Evolutionary conservation across 1,284 basidiomycete species (phyloP).

Genomic region (Agaricales sp.): DNA sequence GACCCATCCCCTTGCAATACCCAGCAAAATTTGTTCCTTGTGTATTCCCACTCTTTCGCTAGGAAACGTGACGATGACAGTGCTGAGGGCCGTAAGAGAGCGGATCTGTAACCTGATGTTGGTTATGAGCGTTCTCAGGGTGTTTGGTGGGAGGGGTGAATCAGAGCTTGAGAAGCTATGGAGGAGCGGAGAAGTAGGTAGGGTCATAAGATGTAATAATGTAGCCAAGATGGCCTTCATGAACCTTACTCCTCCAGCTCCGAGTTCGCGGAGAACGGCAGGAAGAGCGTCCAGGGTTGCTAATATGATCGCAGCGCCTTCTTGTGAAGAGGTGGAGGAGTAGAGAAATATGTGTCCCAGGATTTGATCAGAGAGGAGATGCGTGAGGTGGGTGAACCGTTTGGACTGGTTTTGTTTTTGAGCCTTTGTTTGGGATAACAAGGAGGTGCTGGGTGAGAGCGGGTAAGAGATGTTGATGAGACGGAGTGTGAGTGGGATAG

Average conservation of each 20-base stretch:
- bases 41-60: no score
- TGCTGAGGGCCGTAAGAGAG: no score
- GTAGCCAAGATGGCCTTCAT: not conserved
- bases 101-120: no score
- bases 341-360: not conserved
- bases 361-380: not conserved
- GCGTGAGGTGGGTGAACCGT: not conserved
- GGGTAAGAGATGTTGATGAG: not conserved
- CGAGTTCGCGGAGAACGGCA: not conserved
- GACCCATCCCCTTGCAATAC: no score
- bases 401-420: not conserved
- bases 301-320: not conserved
- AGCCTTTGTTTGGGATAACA: not conserved
- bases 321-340: not conserved
- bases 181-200: no score
- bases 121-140: no score
- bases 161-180: no score
- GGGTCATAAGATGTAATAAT: no score
- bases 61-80: no score
- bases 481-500: not conserved
- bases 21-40: no score
- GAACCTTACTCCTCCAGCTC: not conserved
- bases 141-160: no score
- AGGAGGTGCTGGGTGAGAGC: not conserved
- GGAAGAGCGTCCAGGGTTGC: not conserved